phyloP scores from a whole-genome alignment of 108 stramenopile species.

The Pseudonitzschia multiseries region DNA sequence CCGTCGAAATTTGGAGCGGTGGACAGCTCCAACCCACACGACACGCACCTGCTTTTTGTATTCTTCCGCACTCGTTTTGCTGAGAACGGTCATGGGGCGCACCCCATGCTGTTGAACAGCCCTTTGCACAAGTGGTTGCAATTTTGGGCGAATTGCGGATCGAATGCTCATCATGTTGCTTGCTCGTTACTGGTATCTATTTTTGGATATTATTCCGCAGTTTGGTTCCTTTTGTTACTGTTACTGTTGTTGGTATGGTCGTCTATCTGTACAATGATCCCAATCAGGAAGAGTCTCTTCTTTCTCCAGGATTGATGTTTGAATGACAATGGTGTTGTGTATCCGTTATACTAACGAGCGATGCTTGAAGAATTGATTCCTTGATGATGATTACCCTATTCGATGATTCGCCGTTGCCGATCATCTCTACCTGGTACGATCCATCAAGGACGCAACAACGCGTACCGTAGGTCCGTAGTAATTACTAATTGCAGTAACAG shows the following conservation, averaged over 20 bases:
- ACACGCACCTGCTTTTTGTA: constrained; percentile 77
- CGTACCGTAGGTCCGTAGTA: too few relatives aligned
- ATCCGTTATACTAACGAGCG: too few relatives aligned
- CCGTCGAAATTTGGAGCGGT: too few relatives aligned
- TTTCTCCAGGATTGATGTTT: neutral
- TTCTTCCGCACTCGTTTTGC: constrained; percentile 75
- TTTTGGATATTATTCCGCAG: too few relatives aligned
- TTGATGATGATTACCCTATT: too few relatives aligned
- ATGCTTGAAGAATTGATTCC: neutral
- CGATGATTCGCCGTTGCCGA: neutral
- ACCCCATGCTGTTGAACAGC: constrained; percentile 25
- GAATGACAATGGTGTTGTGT: constrained; percentile 2
- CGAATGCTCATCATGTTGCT: constrained; percentile 28
- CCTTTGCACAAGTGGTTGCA: constrained; percentile 27
- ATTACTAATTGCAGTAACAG: too few relatives aligned
- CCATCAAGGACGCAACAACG: too few relatives aligned
- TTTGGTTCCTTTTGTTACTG: neutral
- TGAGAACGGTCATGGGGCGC: constrained; percentile 78
- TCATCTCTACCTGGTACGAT: too few relatives aligned
- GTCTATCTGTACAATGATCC: neutral
- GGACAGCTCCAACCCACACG: too few relatives aligned
- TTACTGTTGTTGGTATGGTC: neutral
- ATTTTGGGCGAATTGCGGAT: constrained; percentile 16
- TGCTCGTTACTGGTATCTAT: neutral
- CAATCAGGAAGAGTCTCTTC: neutral